Percentiles rank a stretch among this genome's conserved stretches.
Evolutionary conservation across 768 basidiomycete species (phyloP).

Genomic region (Phanerochaete carnosa): DNA sequence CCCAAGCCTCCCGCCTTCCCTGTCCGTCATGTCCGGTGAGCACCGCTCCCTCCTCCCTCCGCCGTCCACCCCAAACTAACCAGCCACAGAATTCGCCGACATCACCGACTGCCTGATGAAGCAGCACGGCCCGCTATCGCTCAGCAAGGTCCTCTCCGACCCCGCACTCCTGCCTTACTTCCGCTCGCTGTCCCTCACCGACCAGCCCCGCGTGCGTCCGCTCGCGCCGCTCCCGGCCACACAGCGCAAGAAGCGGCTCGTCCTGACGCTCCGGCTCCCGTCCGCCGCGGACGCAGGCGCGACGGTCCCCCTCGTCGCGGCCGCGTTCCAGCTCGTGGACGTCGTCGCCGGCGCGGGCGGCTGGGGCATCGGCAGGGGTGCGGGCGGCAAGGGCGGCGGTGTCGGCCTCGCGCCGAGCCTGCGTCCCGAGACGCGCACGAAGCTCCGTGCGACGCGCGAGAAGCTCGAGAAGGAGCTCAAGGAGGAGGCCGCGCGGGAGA

Average conservation of each 20-base stretch:
- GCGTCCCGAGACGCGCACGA: conserved; percentile 79
- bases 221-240: conserved; percentile 42
- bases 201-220: conserved; percentile 79
- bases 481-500: conserved; percentile 63
- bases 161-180: conserved; percentile 71
- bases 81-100: conserved; percentile 71
- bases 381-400: conserved; percentile 19
- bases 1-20: conserved; percentile 50
- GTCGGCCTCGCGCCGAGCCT: conserved; percentile 16
- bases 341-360: conserved; percentile 38
- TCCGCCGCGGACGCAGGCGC: conserved; percentile 43
- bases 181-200: conserved; percentile 86
- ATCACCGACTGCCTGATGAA: conserved; percentile 79
- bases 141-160: conserved; percentile 59
- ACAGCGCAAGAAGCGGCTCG: conserved; percentile 67
- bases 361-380: conserved; percentile 35
- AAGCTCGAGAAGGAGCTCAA: conserved; percentile 66
- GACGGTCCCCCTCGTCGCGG: conserved; percentile 57
- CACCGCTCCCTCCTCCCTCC: not conserved
- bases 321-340: conserved; percentile 77
- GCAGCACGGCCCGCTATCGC: conserved; percentile 41
- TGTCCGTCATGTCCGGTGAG: conserved; percentile 77
- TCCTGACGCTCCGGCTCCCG: conserved; percentile 63
- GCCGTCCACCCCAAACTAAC: conserved; percentile 6
- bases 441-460: conserved; percentile 72